phyloP scores from a whole-genome alignment of 495 filamentous ascomycete species.

The Penicillium subrubescens region DNA sequence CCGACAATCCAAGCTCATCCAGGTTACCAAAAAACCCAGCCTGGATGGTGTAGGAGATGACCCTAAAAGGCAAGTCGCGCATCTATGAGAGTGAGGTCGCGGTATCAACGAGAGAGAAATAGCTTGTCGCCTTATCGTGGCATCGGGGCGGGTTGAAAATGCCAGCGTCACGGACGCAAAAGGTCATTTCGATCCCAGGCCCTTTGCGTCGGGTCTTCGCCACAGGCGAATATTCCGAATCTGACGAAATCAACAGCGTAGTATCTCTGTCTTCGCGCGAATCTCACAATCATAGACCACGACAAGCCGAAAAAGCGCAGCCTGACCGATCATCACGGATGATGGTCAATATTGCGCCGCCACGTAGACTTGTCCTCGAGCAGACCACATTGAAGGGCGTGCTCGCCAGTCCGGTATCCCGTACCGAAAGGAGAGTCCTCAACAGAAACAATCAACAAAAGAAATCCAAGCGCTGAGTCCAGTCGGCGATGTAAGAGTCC shows the following conservation, averaged over 20 bases:
- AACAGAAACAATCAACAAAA: constrained; percentile 19
- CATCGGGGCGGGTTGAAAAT: constrained; percentile 12
- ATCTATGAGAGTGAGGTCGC: constrained; percentile 4
- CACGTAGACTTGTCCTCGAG: constrained; percentile 35
- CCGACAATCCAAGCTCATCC: constrained; percentile 39
- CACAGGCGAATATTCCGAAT: constrained; percentile 23
- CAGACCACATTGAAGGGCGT: constrained; percentile 20
- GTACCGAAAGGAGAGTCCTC: constrained; percentile 42
- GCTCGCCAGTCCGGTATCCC: constrained; percentile 48
- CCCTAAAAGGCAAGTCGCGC: constrained; percentile 38
- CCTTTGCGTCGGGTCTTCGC: constrained; percentile 21
- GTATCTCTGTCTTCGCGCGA: constrained; percentile 4
- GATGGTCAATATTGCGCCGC: constrained; percentile 19
- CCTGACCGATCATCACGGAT: constrained; percentile 47
- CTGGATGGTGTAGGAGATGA: constrained; percentile 53
- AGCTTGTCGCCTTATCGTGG: constrained; percentile 9
- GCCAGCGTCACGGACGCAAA: constrained; percentile 27
- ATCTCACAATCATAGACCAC: constrained; percentile 10
- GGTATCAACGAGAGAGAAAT: background rate
- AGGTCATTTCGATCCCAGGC: background rate
- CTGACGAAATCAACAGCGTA: constrained; percentile 9
- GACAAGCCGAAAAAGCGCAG: constrained; percentile 13
- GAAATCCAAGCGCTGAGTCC: constrained; percentile 19
- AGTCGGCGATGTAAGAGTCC: constrained; percentile 17
- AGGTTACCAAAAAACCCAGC: constrained; percentile 41